Percentiles rank a stretch among this genome's conserved stretches.
Evolutionary conservation across 805 yeast species (phyloP).

Genomic region (Saturnispora bothae): DNA sequence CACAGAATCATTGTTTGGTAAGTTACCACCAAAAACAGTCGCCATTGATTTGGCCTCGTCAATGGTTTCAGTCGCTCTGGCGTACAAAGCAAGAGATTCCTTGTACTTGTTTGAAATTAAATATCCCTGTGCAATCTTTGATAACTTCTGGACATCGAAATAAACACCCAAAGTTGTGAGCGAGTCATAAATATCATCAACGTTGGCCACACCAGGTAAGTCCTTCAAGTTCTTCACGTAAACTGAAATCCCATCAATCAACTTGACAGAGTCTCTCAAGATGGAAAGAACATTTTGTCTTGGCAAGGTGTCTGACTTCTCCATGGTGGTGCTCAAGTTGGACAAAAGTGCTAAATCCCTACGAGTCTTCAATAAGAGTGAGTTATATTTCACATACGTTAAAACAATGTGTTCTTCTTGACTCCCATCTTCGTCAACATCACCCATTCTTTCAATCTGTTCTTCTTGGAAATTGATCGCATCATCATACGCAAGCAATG

Average conservation of each 20-base stretch:
- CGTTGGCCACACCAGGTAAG: slow-evolving; percentile 87
- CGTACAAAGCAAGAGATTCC: slow-evolving; percentile 38
- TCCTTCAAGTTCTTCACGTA: slow-evolving; percentile 56
- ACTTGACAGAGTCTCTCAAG: slow-evolving; percentile 35
- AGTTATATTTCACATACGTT: slow-evolving; percentile 65
- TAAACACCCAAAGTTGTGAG: slow-evolving; percentile 40
- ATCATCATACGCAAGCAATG: slow-evolving; percentile 59
- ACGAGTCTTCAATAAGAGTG: slow-evolving; percentile 53
- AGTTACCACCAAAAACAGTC: slow-evolving; percentile 24
- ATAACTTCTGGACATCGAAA: slow-evolving; percentile 35
- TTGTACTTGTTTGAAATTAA: slow-evolving; percentile 30
- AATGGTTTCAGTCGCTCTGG: slow-evolving; percentile 20
- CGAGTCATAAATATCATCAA: slow-evolving; percentile 52
- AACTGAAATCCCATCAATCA: slow-evolving; percentile 40
- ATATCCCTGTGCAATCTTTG: slow-evolving; percentile 36
- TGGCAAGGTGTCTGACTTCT: slow-evolving; percentile 14
- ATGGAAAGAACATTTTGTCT: slow-evolving; percentile 21
- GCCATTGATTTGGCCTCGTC: slow-evolving; percentile 4
- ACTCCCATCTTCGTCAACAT: slow-evolving; percentile 38
- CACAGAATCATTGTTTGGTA: slow-evolving; percentile 31
- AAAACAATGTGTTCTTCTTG: slow-evolving; percentile 66
- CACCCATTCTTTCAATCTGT: slow-evolving; percentile 39
- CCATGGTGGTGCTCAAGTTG: slow-evolving; percentile 24
- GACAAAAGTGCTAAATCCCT: slow-evolving; percentile 48
- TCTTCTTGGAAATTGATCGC: slow-evolving; percentile 49